Conservation (phyloP, 2,329 filamentous ascomycete genomes). For the Talaromyces atroroseus region DNA sequence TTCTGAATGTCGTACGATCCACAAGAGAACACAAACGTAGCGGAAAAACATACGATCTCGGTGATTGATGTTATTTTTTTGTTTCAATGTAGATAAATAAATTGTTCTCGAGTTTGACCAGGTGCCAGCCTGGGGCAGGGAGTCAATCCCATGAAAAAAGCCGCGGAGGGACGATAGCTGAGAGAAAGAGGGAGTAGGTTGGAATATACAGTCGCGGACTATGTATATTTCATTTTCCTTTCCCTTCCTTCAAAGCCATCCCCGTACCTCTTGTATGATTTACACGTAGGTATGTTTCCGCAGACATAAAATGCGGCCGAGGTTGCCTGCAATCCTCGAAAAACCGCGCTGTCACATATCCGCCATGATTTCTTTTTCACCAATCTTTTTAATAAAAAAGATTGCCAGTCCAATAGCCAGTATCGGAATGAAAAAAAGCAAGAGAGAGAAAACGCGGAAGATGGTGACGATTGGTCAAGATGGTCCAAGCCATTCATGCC, state of each 20-base stretch:
- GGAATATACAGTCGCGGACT: conserved; percentile 4
- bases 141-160: neutral
- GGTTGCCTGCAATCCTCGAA: neutral
- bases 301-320: conserved; percentile 2
- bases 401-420: conserved; percentile 10
- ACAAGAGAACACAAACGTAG: neutral
- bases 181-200: too few relatives aligned
- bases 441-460: neutral
- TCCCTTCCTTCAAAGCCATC: neutral
- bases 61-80: neutral
- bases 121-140: neutral
- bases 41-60: neutral
- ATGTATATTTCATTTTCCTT: neutral
- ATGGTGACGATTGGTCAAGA: neutral
- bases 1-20: neutral
- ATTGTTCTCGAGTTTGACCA: neutral
- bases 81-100: neutral
- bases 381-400: conserved; percentile 10
- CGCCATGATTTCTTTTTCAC: conserved; percentile 1
- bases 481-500: conserved; percentile 5
- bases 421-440: conserved; percentile 8
- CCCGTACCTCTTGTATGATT: neutral
- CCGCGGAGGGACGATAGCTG: neutral
- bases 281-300: neutral
- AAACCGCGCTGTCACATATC: conserved; percentile 7